Percentiles rank a stretch among this genome's conserved stretches.
phyloP scores from a whole-genome alignment of 345 rosid species.

The Erucastrum elatum region DNA sequence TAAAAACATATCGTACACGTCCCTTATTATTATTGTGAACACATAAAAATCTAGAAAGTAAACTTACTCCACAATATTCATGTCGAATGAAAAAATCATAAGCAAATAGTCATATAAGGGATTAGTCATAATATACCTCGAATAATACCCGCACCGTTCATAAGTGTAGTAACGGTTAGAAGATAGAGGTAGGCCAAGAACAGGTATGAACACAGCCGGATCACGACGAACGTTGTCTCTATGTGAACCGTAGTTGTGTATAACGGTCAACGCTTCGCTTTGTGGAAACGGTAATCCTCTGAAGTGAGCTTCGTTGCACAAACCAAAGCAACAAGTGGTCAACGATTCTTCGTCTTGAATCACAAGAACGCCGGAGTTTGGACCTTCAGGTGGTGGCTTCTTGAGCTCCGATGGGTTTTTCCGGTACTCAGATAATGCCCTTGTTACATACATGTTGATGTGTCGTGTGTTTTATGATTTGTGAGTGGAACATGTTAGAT shows the following conservation, averaged over 20 bases:
- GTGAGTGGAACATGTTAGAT: not conserved
- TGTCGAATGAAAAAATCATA: not conserved
- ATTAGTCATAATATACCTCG: conserved; percentile 7
- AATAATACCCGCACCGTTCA: conserved; percentile 17
- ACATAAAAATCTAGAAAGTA: not conserved
- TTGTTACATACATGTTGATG: conserved; percentile 26
- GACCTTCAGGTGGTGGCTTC: conserved; percentile 51
- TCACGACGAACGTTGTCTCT: conserved; percentile 10
- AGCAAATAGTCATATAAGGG: not conserved
- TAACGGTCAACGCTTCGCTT: conserved; percentile 41
- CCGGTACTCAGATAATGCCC: conserved; percentile 47
- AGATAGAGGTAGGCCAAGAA: conserved; percentile 47
- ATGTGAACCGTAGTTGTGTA: not conserved
- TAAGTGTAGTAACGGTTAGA: conserved; percentile 44
- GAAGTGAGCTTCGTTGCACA: conserved; percentile 22
- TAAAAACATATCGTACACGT: not conserved
- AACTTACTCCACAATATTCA: not conserved
- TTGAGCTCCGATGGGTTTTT: conserved; percentile 38
- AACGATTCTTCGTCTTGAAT: conserved; percentile 56
- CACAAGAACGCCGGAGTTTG: conserved; percentile 53
- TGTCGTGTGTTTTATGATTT: not conserved
- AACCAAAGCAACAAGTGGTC: conserved; percentile 50
- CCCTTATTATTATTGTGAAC: not conserved
- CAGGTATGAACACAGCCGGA: conserved; percentile 44
- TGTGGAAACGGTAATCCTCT: conserved; percentile 55